Base-by-base conservation (phyloP, 345 rosid genomes). In the Populus nigra region DNA sequence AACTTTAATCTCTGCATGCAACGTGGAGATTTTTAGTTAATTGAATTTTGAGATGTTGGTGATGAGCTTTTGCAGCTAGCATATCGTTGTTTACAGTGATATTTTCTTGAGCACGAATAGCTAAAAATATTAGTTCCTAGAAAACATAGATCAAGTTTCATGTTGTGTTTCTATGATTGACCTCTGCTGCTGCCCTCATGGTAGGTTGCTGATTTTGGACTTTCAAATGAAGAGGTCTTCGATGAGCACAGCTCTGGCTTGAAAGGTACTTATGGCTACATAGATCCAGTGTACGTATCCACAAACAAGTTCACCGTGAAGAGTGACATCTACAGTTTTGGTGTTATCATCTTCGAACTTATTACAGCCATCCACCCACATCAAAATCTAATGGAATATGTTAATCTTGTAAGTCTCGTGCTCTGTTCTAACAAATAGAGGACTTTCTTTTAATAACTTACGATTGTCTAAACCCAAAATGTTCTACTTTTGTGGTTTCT, bases 181-280 rank as follows among this genome's bases (percentile, higher is more conserved):
- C 75, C 69, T 83, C 43, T 12, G 18, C 20, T 17, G 43, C 65
- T 31, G 68, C 27, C 65, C 8, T 12, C 16, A 69, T 38, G 68
- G 61, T 77, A 96, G 99, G 98, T 96, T 78, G 98, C 99, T 23
- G 98, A 96, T 85, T 96, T 96, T 29, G 98, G 99, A 74, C 86
- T 96, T 71, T 96, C 99, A 8, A 96, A 89, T 81, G 97, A 93
- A 87, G 96, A 90, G 84, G 89, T 82, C 49, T 90, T 88, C 22
- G 94, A 96, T 55, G 92, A 91, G 72, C 86, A 86, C 68, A 89
- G 81, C 71, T 93, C 98, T 1, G 89, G 98, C 74, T 82, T 96
- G 78, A 93, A 93, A 86, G 99, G 97, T 33, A 96, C 98, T 69
- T 92, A 93, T 53, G 99, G 98, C 67, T 96, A 93, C 86, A 89